Percentiles rank a stretch among this genome's conserved stretches.
These are phyloP conservation scores for Xylaria sp. DNA, from an alignment of 2,329 filamentous ascomycete species.

Conservation along the genomic window DNA sequence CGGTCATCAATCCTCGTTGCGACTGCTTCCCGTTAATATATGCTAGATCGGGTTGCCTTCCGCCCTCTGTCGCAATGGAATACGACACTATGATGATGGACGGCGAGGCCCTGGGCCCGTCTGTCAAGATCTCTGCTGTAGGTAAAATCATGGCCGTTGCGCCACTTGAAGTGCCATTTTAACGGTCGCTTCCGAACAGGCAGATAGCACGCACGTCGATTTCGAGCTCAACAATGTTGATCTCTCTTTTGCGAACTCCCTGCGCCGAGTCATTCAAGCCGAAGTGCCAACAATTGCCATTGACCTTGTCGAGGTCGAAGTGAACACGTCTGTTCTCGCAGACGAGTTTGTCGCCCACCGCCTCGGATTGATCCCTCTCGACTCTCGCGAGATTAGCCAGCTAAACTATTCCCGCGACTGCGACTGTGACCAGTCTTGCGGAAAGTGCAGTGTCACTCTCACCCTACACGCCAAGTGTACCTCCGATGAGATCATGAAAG, in stretches of 20 bases:
- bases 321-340: conserved; percentile 92
- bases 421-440: conserved; percentile 94
- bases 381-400: conserved; percentile 79
- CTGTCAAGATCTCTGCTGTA: conserved; percentile 64
- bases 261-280: conserved; percentile 87
- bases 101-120: conserved; percentile 57
- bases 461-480: conserved; percentile 85
- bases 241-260: conserved; percentile 87
- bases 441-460: conserved; percentile 85
- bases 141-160: conserved; percentile 26
- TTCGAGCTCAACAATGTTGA: conserved; percentile 91
- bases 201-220: conserved; percentile 79
- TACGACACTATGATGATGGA: conserved; percentile 65
- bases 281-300: conserved; percentile 95
- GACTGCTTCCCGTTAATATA: not conserved
- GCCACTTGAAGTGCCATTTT: conserved; percentile 18
- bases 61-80: conserved; percentile 47
- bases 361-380: conserved; percentile 85
- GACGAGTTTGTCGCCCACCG: conserved; percentile 96
- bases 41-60: conserved; percentile 2
- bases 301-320: conserved; percentile 89
- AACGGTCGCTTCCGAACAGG: conserved; percentile 52
- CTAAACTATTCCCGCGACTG: conserved; percentile 91
- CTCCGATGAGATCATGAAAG: conserved; percentile 85
- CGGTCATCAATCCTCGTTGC: not conserved